Evolutionary conservation across 768 basidiomycete genomes (phyloP), one percentile per base, ranked within the genome.

Genomic region (Sarcodon aspratus): DNA sequence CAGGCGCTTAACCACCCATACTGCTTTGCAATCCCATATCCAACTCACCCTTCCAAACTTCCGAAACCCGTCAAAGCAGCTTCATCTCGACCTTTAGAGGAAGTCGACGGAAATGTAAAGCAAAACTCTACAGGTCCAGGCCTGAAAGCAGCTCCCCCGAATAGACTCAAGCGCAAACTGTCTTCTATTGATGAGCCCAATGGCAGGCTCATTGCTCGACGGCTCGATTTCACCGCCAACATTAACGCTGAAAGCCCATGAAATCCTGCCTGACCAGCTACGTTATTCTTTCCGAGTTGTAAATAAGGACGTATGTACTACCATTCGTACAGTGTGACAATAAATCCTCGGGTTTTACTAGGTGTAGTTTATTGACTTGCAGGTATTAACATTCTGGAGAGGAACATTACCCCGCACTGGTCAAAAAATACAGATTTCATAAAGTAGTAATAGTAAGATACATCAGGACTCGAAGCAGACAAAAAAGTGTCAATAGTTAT

Each of bases 1-100:
- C 42, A 95, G 91, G 88, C 91, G 8, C 78, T 99, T 12, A 63
- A 74, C 44, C 93, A 98, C 58, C 69, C 85, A 3, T 98, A 95
- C 64, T 97, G 98, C 70, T 77, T 78, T 37, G 78, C 86, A 9
- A 69, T 86, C 3, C 93, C 93, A 7, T 80, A 85, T 55, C 93
- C 96, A 0, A 84, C 93, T 0, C 85, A 88, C 54, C 92, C 92
- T 0, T 82, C 81, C 7, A 85, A 89, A 57, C 75, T 99, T 1
- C 96, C 96, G 0, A 90, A 94, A 76, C 66, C 79, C 49, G 53
- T 57, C 43, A 64, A 67, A 10, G 68, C 63, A 37, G 70, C 70
- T 1, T 61, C 72, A 4, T 62, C 68, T 0, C 71, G 80, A 31
- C 79, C 86, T 5, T 73, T 84, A 3, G 87, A 87, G 57, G 87